phyloP scores from a whole-genome alignment of 1,284 basidiomycete species.

The Fomitopsis palustris region DNA sequence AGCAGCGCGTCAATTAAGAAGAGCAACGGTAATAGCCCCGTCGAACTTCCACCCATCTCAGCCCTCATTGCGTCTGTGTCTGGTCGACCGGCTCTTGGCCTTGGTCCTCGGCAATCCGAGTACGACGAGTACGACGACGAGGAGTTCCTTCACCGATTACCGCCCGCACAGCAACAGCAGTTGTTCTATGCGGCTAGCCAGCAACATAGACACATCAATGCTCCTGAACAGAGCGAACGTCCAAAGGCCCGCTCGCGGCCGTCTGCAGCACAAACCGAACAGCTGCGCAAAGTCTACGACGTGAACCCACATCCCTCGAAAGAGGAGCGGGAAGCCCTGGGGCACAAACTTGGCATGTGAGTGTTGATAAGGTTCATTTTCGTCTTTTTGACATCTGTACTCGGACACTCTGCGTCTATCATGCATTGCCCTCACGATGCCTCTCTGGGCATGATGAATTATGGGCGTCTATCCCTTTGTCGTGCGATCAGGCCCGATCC shows the following conservation, averaged over 20 bases:
- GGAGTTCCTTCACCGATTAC: slow-evolving; percentile 26
- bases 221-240: slow-evolving; percentile 38
- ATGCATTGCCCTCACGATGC: slow-evolving; percentile 10
- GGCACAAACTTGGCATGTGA: slow-evolving; percentile 69
- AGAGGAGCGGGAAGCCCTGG: slow-evolving; percentile 61
- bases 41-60: slow-evolving; percentile 41
- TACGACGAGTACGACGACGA: slow-evolving; percentile 45
- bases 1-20: slow-evolving; percentile 12
- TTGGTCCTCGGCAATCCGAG: slow-evolving; percentile 27
- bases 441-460: slow-evolving; percentile 9
- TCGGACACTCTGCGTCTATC: slow-evolving; percentile 10
- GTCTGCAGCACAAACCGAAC: slow-evolving; percentile 59
- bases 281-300: slow-evolving; percentile 60
- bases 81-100: slow-evolving; percentile 20
- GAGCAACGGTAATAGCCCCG: background rate
- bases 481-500: slow-evolving; percentile 8
- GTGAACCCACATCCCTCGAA: slow-evolving; percentile 60
- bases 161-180: slow-evolving; percentile 23
- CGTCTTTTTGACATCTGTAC: slow-evolving; percentile 12
- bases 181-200: slow-evolving; percentile 43
- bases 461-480: slow-evolving; percentile 10
- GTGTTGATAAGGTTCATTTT: slow-evolving; percentile 25
- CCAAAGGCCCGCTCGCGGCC: slow-evolving; percentile 59
- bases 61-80: slow-evolving; percentile 40
- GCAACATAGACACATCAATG: slow-evolving; percentile 45